Evolutionary conservation across 306 rosid genomes (phyloP), one percentile per base, ranked within the genome.

Genomic region (Lathyrus tuberosus): DNA sequence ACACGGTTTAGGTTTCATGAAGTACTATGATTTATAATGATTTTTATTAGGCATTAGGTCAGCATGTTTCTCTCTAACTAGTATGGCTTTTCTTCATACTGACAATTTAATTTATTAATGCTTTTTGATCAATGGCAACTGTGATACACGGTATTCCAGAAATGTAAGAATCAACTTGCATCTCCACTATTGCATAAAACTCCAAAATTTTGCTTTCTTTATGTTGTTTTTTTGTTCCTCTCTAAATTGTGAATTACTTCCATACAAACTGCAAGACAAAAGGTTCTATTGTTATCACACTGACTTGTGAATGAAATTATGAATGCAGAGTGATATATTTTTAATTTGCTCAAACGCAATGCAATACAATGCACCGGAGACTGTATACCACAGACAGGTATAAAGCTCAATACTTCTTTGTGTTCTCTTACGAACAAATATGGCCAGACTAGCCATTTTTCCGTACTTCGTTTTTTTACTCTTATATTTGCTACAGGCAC

Each of bases 381-480:
- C 99, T 28, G 68, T 91, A 81, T 94, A 95, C 89, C 80, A 95
- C 78, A 89, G 87, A 83, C 97, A 95, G 97, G 99, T 95, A 82
- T 52, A 61, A 43, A 37, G 66, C 52, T 70, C 72, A 69, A 59
- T 18, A 15, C 9, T 26, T 69, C 4, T 22, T 41, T 14, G 46
- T 53, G 18, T 56, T 77, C 54, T 15, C 24, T 67, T 41, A 5
- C 41, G 54, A 28, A 16, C 42, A 52, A 54, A 18, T 60, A 6
- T 63, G 43, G 57, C 49, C 8, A 26, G 6, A 28, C 37, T 48
- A 13, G 33, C 54, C 56, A 51, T 9, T 64, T 71, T 84, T 28
- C 24, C 64, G 69, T 70, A 17, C 66, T 68, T 53, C 10, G 3
- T 46, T 15, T 63, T 41, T 18, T 53, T 74, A 46, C 49, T 37